Percentiles rank a stretch among this genome's conserved stretches.
Evolutionary conservation across 306 rosid genomes (phyloP).

Genomic region (Cucurbita ficifolia): DNA sequence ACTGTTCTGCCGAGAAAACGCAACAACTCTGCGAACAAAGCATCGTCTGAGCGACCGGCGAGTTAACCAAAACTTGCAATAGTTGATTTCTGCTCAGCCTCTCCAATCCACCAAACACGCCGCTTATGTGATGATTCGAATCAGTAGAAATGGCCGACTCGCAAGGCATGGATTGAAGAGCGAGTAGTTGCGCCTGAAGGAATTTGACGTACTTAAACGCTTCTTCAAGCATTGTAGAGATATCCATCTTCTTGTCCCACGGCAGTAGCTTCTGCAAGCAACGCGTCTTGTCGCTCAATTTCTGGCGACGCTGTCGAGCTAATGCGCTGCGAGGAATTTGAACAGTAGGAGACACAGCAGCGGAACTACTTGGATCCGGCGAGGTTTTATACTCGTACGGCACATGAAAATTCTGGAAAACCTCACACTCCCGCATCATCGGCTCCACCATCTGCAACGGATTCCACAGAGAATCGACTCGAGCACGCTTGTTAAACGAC

Average conservation of each 20-base stretch:
- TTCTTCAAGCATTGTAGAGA: constrained; percentile 46
- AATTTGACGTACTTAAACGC: constrained; percentile 62
- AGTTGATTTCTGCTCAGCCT: constrained; percentile 51
- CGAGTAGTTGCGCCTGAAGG: constrained; percentile 50
- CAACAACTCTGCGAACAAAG: constrained; percentile 48
- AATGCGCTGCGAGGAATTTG: constrained; percentile 16
- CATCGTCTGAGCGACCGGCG: constrained; percentile 57
- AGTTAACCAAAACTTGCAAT: constrained; percentile 56
- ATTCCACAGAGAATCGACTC: background rate
- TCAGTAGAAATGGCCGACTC: background rate
- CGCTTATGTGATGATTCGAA: background rate
- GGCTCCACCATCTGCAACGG: constrained; percentile 6
- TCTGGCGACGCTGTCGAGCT: constrained; percentile 53
- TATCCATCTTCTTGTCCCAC: constrained; percentile 81
- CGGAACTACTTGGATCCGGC: background rate
- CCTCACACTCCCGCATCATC: background rate
- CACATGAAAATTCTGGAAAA: background rate
- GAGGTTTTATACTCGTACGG: constrained; percentile 1
- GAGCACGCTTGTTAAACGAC: constrained; percentile 19
- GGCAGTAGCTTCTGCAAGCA: constrained; percentile 73
- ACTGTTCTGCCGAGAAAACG: constrained; percentile 32
- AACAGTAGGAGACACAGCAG: background rate
- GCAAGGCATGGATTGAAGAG: constrained; percentile 54
- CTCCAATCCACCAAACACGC: constrained; percentile 25
- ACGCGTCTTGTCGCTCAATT: constrained; percentile 66